phyloP scores from a whole-genome alignment of 2,329 filamentous ascomycete species.

The Fusarium albosuccineum region DNA sequence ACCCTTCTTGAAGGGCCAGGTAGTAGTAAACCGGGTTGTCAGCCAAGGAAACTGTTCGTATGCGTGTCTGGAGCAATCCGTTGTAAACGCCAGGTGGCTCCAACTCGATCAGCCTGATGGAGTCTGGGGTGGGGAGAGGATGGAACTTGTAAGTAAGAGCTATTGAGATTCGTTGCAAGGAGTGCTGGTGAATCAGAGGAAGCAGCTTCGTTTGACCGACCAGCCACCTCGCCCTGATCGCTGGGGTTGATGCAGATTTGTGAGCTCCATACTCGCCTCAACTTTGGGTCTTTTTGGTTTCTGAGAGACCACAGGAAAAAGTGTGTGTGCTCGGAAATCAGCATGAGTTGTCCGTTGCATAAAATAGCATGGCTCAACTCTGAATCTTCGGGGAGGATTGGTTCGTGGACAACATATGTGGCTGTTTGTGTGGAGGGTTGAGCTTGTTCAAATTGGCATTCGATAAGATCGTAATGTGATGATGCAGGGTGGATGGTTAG shows the following conservation, averaged over 20 bases:
- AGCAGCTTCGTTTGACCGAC: slow-evolving; percentile 6
- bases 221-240: slow-evolving; percentile 6
- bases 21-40: slow-evolving; percentile 20
- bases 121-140: not conserved
- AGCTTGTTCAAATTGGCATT: slow-evolving; percentile 5
- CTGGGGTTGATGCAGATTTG: slow-evolving; percentile 14
- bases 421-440: not conserved
- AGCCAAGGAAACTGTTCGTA: slow-evolving; percentile 15
- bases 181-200: slow-evolving; percentile 3
- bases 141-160: slow-evolving; percentile 8
- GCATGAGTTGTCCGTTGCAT: slow-evolving; percentile 12
- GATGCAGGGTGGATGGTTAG: slow-evolving; percentile 10
- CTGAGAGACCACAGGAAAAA: slow-evolving; percentile 21
- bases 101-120: slow-evolving; percentile 18
- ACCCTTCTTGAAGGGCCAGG: slow-evolving; percentile 12
- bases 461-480: slow-evolving; percentile 18
- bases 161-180: slow-evolving; percentile 14
- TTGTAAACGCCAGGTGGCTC: slow-evolving; percentile 10
- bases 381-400: slow-evolving; percentile 5
- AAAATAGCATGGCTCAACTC: slow-evolving; percentile 15
- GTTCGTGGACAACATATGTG: slow-evolving; percentile 16
- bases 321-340: slow-evolving; percentile 19
- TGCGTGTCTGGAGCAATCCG: slow-evolving; percentile 15
- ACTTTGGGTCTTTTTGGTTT: slow-evolving; percentile 3
- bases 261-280: slow-evolving; percentile 17